Conservation (phyloP, 2,329 filamentous ascomycete genomes). For the Triangularia verruculosa region DNA sequence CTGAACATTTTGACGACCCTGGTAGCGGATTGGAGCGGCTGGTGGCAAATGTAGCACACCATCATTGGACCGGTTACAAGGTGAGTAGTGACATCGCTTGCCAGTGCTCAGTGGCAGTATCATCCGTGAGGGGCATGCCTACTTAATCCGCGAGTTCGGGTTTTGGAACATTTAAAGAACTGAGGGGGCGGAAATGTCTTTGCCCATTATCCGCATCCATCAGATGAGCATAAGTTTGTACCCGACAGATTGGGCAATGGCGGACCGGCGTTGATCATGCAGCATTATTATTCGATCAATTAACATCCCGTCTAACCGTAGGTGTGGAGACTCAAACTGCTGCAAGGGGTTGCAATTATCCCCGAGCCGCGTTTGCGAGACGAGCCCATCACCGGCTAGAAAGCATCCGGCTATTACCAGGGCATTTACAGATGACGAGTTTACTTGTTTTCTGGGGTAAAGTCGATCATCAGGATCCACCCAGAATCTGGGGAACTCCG, state of each 20-base stretch:
- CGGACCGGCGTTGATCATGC: constrained; percentile 7
- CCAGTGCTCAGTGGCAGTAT: background rate
- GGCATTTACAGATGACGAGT: background rate
- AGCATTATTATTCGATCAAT: background rate
- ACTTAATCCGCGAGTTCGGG: too few relatives aligned
- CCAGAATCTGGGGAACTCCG: constrained; percentile 12
- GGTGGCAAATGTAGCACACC: background rate
- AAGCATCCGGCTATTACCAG: constrained; percentile 13
- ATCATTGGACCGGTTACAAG: background rate
- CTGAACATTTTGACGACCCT: too few relatives aligned
- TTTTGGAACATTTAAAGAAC: too few relatives aligned
- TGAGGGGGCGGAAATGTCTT: too few relatives aligned
- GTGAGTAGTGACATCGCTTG: background rate
- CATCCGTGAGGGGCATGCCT: background rate
- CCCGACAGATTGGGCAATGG: constrained; percentile 18
- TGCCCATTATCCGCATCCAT: background rate
- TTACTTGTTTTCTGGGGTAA: constrained; percentile 9
- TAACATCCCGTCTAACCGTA: background rate
- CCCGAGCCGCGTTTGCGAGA: constrained; percentile 6
- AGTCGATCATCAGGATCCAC: constrained; percentile 1
- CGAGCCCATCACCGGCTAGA: constrained; percentile 6
- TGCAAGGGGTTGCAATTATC: constrained; percentile 15
- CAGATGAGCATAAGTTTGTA: background rate
- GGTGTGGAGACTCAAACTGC: background rate
- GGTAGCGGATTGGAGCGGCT: background rate